A percentile compares a stretch with the other conserved stretches of the same genome.
Evolutionary conservation across 2,329 filamentous ascomycete genomes (phyloP).

Genomic region (Ceratocystis diversiconidia): DNA sequence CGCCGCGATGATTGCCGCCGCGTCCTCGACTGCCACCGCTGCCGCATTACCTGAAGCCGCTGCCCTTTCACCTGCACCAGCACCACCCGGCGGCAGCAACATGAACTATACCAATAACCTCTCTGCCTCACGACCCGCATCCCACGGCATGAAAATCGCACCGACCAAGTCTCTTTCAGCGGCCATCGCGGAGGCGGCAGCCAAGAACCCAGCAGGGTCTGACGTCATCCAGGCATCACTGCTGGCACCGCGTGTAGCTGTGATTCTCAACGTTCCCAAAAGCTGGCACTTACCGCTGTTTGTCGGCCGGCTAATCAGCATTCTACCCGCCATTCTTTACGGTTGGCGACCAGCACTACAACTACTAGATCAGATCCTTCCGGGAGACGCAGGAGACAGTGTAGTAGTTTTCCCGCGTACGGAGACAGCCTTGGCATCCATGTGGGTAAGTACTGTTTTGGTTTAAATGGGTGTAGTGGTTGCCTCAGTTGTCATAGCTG

Average conservation of each 20-base stretch:
- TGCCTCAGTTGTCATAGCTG: background rate
- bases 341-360: conserved; percentile 54
- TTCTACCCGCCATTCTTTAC: conserved; percentile 58
- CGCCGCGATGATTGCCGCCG: background rate
- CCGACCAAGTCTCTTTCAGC: conserved; percentile 16
- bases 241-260: conserved; percentile 63
- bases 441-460: conserved; percentile 45
- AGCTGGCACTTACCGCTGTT: conserved; percentile 63
- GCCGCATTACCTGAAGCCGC: background rate
- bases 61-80: background rate
- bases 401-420: conserved; percentile 34
- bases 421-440: conserved; percentile 56
- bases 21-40: conserved; percentile 5
- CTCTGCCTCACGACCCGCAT: background rate
- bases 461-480: background rate
- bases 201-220: conserved; percentile 7
- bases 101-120: background rate
- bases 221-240: conserved; percentile 27
- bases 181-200: conserved; percentile 13
- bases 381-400: conserved; percentile 19
- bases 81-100: background rate
- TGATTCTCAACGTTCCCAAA: conserved; percentile 58
- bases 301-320: conserved; percentile 56
- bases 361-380: conserved; percentile 49
- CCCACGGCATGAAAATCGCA: conserved; percentile 14